Evolutionary conservation across 768 basidiomycete species (phyloP), one percentile per base, ranked within the genome.

Genomic region (Strobilomyces confusus): DNA sequence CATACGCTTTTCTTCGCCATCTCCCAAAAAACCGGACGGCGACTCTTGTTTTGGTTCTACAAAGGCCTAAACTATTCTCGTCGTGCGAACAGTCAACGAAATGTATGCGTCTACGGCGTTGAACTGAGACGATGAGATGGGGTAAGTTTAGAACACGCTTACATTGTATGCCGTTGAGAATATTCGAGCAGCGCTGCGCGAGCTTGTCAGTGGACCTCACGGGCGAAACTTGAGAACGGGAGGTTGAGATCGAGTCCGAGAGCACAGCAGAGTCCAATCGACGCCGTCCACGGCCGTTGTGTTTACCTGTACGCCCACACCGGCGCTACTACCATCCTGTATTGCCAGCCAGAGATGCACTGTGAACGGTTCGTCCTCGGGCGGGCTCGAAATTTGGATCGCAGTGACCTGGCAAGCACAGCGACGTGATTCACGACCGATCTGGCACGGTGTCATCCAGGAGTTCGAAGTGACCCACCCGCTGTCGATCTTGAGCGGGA

Each of bases 401-500:
- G n/a, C n/a, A n/a, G n/a, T n/a, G n/a, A n/a, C n/a, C n/a, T n/a
- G n/a, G n/a, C n/a, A n/a, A n/a, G n/a, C n/a, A n/a, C n/a, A n/a
- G n/a, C n/a, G n/a, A n/a, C n/a, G n/a, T n/a, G n/a, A n/a, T n/a
- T n/a, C n/a, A n/a, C n/a, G n/a, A n/a, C n/a, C n/a, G n/a, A n/a
- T n/a, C n/a, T n/a, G n/a, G n/a, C n/a, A n/a, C n/a, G 93, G 93
- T 9, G 90, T 87, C 17, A 74, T 88, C 37, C 79, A 93, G 32
- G 90, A 92, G 61, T 76, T 95, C 41, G 91, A 95, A 70, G 81
- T 95, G 64, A 71, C 86, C 38, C 85, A 89, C 69, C 79, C 79
- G 13, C 79, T 95, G 70, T 91, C 89, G 2, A 94, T 95, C 44
- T 73, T 95, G 22, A 89, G 87, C 40, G 92, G 94, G 80, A 91